These are phyloP conservation scores for Xylaria sp. DNA, from an alignment of 495 filamentous ascomycete species.

Conservation along the genomic window DNA sequence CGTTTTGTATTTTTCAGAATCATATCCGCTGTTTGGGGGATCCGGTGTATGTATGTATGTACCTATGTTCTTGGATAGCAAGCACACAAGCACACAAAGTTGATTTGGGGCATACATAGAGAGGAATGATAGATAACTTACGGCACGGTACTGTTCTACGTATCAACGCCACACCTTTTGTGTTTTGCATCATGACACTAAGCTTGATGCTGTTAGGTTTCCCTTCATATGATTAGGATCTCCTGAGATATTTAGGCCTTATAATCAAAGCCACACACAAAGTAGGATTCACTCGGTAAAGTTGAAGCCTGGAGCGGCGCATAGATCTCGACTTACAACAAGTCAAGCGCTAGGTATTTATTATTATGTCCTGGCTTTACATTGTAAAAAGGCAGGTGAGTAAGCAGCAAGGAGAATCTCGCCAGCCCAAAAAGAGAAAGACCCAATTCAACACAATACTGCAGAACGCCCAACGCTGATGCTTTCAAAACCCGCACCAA, in stretches of 20 bases:
- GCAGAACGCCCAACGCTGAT: conserved; percentile 29
- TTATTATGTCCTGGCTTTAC: conserved; percentile 6
- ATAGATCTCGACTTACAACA: background rate
- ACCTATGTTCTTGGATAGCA: conserved; percentile 1
- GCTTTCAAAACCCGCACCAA: conserved; percentile 9
- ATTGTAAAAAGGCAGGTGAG: background rate
- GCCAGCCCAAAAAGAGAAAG: background rate
- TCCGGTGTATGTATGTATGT: background rate
- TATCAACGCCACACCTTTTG: background rate
- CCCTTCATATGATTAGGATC: background rate
- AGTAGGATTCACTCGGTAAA: background rate
- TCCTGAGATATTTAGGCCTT: background rate
- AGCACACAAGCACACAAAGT: conserved; percentile 1
- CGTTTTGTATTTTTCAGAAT: background rate
- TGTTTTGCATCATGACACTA: too few relatives aligned
- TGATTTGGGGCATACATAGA: background rate
- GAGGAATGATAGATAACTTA: conserved; percentile 15
- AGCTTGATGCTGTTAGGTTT: background rate
- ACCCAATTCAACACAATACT: background rate
- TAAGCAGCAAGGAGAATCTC: background rate
- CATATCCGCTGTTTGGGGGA: background rate
- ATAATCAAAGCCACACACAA: background rate
- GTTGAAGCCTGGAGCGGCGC: background rate
- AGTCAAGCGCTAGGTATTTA: conserved; percentile 8
- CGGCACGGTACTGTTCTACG: background rate